Percentiles rank a stretch among this genome's conserved stretches.
These are phyloP conservation scores for Ascochyta fabae DNA, from an alignment of 2,329 filamentous ascomycete species.

Conservation along the genomic window DNA sequence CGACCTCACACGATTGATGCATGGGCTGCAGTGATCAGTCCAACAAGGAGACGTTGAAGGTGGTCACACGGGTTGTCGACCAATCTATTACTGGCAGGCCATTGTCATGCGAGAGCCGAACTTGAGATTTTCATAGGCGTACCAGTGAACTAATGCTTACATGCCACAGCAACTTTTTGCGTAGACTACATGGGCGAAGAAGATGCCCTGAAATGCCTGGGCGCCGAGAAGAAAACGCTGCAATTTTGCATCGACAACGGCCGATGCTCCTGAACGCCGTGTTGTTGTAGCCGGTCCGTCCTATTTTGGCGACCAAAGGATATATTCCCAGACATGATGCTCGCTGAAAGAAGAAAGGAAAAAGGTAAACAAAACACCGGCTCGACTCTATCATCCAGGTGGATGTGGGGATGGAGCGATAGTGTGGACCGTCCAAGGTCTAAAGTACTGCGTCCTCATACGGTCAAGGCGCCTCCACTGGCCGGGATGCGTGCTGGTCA, in stretches of 20 bases:
- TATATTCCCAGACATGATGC: constrained; percentile 33
- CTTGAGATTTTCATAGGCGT: constrained; percentile 1
- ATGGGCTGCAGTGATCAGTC: background rate
- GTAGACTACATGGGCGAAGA: constrained; percentile 44
- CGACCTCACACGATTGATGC: background rate
- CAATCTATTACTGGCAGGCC: background rate
- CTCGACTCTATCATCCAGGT: constrained; percentile 29
- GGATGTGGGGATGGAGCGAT: constrained; percentile 27
- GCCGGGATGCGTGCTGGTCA: constrained; percentile 28
- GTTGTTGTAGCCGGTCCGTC: constrained; percentile 39
- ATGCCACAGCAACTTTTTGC: constrained; percentile 39
- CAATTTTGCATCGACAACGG: constrained; percentile 35
- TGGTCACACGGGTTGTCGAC: background rate
- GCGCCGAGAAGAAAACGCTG: constrained; percentile 33
- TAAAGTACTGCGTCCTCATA: constrained; percentile 45
- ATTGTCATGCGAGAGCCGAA: background rate
- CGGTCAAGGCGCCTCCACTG: constrained; percentile 31
- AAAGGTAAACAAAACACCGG: constrained; percentile 12
- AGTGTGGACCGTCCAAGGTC: constrained; percentile 40
- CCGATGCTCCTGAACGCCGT: constrained; percentile 39
- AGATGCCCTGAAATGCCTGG: constrained; percentile 24
- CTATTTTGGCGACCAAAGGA: constrained; percentile 43
- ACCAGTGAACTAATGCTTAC: constrained; percentile 15
- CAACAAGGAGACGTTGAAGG: background rate
- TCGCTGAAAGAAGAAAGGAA: constrained; percentile 26